Percentiles rank a stretch among this genome's conserved stretches.
Conservation (phyloP, 2,329 filamentous ascomycete species). For the Coniella lustricola region DNA sequence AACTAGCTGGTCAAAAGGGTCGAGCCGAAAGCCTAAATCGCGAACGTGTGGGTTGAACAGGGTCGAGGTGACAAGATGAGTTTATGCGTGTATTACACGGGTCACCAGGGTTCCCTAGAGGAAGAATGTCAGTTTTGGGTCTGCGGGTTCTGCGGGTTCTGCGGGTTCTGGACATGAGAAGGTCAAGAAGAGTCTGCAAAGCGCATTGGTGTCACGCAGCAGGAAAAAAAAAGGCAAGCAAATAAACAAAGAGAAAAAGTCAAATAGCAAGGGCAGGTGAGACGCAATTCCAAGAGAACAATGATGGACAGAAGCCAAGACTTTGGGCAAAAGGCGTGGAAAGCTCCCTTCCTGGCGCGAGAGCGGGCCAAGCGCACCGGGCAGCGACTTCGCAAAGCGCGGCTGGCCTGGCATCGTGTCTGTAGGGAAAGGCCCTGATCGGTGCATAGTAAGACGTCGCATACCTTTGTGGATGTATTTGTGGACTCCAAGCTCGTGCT, state of each 20-base stretch:
- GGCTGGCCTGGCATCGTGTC: no score
- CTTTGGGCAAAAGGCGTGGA: neutral
- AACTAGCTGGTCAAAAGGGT: neutral
- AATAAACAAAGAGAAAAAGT: neutral
- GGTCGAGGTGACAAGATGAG: constrained; percentile 10
- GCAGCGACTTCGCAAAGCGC: no score
- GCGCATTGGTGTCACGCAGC: no score
- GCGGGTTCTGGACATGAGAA: no score
- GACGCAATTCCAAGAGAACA: neutral
- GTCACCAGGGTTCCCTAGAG: constrained; percentile 2
- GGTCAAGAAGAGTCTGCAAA: neutral
- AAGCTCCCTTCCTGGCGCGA: neutral
- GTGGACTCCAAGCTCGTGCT: no score
- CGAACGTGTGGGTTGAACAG: neutral
- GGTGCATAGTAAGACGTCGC: no score
- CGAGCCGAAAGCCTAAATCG: neutral
- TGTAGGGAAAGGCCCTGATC: no score
- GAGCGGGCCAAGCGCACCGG: no score
- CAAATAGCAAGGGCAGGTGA: constrained; percentile 11
- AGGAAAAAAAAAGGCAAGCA: no score
- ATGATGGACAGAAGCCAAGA: no score
- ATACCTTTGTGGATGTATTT: no score
- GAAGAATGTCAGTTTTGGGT: constrained; percentile 4
- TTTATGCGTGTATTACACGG: constrained; percentile 8
- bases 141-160: no score